Conservation (phyloP, 176 grass and related monocot genomes). For the Oryza coarctata region DNA sequence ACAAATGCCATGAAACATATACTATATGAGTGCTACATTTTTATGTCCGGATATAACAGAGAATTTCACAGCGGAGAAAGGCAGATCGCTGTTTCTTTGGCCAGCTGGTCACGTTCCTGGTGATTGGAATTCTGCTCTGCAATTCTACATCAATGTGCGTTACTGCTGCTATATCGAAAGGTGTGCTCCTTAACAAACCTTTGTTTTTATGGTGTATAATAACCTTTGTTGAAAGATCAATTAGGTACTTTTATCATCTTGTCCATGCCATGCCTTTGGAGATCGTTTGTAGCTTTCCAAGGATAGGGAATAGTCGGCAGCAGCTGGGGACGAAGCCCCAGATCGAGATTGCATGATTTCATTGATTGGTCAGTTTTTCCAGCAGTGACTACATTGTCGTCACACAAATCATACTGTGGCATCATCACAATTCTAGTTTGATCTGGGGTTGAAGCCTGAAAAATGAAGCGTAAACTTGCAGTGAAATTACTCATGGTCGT, state of each 20-base stretch:
- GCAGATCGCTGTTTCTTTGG: slow-evolving; percentile 38
- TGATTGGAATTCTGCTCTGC: slow-evolving; percentile 32
- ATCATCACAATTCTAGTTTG: background rate
- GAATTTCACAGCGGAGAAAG: slow-evolving; percentile 16
- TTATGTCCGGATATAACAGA: background rate
- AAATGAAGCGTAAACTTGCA: background rate
- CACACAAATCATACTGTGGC: slow-evolving; percentile 6
- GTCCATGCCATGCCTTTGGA: slow-evolving; percentile 38
- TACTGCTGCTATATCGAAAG: slow-evolving; percentile 39
- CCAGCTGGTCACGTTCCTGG: slow-evolving; percentile 21
- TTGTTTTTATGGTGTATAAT: slow-evolving; percentile 50
- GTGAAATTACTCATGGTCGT: background rate
- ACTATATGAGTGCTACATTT: slow-evolving; percentile 1
- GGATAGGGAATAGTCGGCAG: slow-evolving; percentile 31
- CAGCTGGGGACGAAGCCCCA: slow-evolving; percentile 24
- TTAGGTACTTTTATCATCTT: slow-evolving; percentile 41
- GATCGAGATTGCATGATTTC: background rate
- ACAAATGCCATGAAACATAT: background rate
- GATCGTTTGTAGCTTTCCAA: slow-evolving; percentile 36
- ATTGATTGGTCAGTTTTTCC: slow-evolving; percentile 47
- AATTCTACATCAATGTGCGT: slow-evolving; percentile 25
- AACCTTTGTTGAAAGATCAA: slow-evolving; percentile 46
- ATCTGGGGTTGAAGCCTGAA: background rate
- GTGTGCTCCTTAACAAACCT: slow-evolving; percentile 31
- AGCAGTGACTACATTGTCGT: slow-evolving; percentile 20